Base-by-base conservation (phyloP, 305 asterid genomes). In the Withania somnifera region DNA sequence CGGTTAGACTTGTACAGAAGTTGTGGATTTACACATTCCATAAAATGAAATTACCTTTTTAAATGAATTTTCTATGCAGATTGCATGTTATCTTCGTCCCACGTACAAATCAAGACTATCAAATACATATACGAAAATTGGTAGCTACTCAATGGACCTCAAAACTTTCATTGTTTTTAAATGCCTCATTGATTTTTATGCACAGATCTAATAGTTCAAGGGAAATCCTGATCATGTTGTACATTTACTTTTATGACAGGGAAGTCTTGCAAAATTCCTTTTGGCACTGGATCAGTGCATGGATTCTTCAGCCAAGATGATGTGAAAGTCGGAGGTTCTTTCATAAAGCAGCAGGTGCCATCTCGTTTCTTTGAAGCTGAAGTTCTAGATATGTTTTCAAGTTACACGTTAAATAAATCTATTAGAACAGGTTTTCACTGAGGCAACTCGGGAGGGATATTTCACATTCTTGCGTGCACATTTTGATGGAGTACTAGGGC, bases 401-500 rank as follows among this genome's bases (percentile, higher is more conserved):
- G 20, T 51, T 34, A 34, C 57, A 34, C 47, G 24, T 58, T 14
- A 26, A 58, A 79, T 24, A 61, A 58, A 78, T 42, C 6, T 47
- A 36, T 40, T 77, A 9, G 15, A 77, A 3, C 83, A 87, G 88
- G 88, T 76, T 0, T 87, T 87, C 82, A 71, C 81, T 45, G 90
- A 87, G 85, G 88, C 81, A 0, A 81, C 86, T 36, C 36, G 78
- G 28, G 90, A 87, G 52, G 81, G 78, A 24, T 19, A 69, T 78
- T 66, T 83, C 76, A 58, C 87, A 22, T 87, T 87, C 76, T 54
- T 83, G 80, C 51, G 30, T n/a, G 85, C 87, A 26, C 80, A 77
- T 34, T 87, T 85, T 20, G 88, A 87, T 81, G 90, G 90, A 6
- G 82, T 87, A 28, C 85, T 87, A 52, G 90, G 88, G 45, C 90